Conservation (phyloP, 768 basidiomycete genomes). For the Tylopilus plumbeoviolaceoides region DNA sequence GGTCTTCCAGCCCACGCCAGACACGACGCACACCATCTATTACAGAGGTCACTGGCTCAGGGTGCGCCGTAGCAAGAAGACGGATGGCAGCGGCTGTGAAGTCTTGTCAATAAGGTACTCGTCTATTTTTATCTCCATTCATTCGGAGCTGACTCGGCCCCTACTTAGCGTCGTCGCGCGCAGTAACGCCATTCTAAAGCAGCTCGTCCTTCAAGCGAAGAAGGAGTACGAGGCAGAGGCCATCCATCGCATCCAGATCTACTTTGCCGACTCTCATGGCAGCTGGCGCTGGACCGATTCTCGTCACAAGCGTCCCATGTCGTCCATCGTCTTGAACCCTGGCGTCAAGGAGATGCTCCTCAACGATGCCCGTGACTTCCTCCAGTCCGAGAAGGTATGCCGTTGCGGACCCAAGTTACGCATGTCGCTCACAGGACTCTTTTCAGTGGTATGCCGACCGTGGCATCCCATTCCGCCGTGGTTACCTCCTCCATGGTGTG, state of each 20-base stretch:
- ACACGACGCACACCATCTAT: constrained; percentile 86
- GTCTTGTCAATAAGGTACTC: constrained; percentile 69
- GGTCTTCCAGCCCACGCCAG: constrained; percentile 83
- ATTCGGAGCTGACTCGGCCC: constrained; percentile 11
- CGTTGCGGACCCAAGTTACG: neutral
- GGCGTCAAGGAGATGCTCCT: constrained; percentile 90
- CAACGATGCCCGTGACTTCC: constrained; percentile 76
- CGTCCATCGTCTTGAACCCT: constrained; percentile 80
- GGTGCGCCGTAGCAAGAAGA: constrained; percentile 65
- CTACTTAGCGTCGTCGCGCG: constrained; percentile 70
- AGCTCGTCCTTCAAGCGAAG: constrained; percentile 88
- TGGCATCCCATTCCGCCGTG: constrained; percentile 87
- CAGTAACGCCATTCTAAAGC: constrained; percentile 78
- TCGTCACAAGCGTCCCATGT: constrained; percentile 84
- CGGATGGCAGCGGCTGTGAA: constrained; percentile 66
- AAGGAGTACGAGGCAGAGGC: constrained; percentile 85
- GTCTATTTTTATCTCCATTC: constrained; percentile 13
- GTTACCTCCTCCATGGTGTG: constrained; percentile 80
- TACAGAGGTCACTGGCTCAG: constrained; percentile 83
- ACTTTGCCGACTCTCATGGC: constrained; percentile 85
- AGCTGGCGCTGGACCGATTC: constrained; percentile 88
- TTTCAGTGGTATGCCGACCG: constrained; percentile 87
- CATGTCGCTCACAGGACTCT: neutral
- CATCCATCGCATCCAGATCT: constrained; percentile 83
- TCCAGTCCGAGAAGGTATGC: constrained; percentile 74